Conservation (phyloP, 2,329 filamentous ascomycete species). For the Rutstroemia sp. region DNA sequence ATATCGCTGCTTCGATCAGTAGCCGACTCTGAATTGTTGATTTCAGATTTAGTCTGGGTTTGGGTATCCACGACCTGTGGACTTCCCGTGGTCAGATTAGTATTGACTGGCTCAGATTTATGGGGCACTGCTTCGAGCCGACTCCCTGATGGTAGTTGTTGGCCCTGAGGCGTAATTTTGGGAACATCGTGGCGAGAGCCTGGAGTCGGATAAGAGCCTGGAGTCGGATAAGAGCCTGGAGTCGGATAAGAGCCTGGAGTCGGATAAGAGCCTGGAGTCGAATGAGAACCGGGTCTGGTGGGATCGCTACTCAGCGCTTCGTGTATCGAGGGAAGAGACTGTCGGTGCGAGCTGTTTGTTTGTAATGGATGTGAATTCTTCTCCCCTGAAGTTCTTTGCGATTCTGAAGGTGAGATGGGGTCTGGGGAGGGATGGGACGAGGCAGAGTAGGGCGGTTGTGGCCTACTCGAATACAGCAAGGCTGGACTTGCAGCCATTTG, state of each 20-base stretch:
- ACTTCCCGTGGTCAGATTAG: no score
- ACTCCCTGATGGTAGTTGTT: no score
- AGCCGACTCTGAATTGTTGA: no score
- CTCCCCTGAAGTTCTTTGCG: slow-evolving; percentile 52
- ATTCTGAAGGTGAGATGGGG: slow-evolving; percentile 61
- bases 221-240: no score
- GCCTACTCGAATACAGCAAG: slow-evolving; percentile 34
- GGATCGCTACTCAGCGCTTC: slow-evolving; percentile 50
- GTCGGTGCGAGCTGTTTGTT: slow-evolving; percentile 37
- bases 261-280: slow-evolving; percentile 46
- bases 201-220: no score
- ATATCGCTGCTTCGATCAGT: background rate
- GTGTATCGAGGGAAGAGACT: slow-evolving; percentile 71
- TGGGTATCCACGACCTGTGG: no score
- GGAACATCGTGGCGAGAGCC: no score
- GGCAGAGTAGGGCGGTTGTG: slow-evolving; percentile 37
- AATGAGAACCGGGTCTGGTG: slow-evolving; percentile 35
- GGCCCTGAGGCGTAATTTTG: no score
- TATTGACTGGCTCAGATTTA: no score
- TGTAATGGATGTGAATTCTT: slow-evolving; percentile 55
- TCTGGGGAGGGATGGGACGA: slow-evolving; percentile 41
- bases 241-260: no score
- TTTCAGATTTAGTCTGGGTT: no score
- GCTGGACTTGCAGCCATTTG: slow-evolving; percentile 38
- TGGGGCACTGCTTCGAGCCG: no score